A percentile compares a stretch with the other conserved stretches of the same genome.
Evolutionary conservation across 129 eudicot species (phyloP).

Genomic region (Erigeron canadensis): DNA sequence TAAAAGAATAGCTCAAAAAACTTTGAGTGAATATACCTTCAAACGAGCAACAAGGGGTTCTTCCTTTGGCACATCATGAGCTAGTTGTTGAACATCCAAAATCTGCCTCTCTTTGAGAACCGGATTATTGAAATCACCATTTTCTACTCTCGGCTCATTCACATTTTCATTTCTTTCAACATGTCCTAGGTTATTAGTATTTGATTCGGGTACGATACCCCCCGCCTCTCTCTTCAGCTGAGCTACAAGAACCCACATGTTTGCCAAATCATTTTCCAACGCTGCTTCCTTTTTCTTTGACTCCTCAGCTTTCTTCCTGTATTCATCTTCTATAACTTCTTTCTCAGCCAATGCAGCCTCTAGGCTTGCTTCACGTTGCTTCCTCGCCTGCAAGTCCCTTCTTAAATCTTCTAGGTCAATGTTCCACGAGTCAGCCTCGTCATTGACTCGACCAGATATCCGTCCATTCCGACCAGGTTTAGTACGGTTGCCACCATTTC

Average conservation of each 20-base stretch:
- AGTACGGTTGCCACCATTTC: conserved; percentile 47
- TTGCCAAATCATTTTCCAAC: conserved; percentile 85
- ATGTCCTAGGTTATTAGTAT: conserved; percentile 25
- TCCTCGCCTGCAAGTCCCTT: conserved; percentile 72
- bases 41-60: conserved; percentile 84
- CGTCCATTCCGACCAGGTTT: conserved; percentile 69
- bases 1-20: neutral
- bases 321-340: conserved; percentile 66
- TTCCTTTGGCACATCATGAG: conserved; percentile 53
- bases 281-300: conserved; percentile 74
- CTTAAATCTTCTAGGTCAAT: conserved; percentile 68
- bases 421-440: conserved; percentile 57
- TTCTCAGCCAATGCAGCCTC: conserved; percentile 87
- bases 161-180: conserved; percentile 26
- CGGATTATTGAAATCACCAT: conserved; percentile 31
- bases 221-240: conserved; percentile 76
- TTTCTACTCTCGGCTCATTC: conserved; percentile 36
- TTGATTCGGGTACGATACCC: conserved; percentile 32
- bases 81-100: conserved; percentile 38
- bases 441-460: conserved; percentile 53
- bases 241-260: conserved; percentile 99
- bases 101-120: conserved; percentile 43
- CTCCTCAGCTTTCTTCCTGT: conserved; percentile 63
- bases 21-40: conserved; percentile 40
- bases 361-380: conserved; percentile 73